Conservation (phyloP, 2,329 filamentous ascomycete genomes). For the Fusarium ramigenum region DNA sequence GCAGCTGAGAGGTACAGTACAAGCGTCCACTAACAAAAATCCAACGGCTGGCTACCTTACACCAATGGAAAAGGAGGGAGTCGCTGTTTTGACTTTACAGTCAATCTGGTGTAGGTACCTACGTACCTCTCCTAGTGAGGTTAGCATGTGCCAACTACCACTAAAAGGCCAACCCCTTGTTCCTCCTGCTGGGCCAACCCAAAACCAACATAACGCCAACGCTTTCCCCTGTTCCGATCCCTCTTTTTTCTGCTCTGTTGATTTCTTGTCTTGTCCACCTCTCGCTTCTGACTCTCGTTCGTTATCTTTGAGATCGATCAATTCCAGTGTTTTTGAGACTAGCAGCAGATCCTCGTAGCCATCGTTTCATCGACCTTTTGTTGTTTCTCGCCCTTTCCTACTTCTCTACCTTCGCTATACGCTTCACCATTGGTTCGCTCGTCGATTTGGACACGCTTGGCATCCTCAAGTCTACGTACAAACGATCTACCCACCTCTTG, state of each 20-base stretch:
- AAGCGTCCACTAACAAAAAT: conserved; percentile 6
- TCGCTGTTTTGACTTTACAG: conserved; percentile 17
- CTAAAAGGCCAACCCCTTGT: conserved; percentile 20
- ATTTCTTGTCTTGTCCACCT: conserved; percentile 25
- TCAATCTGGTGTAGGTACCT: conserved; percentile 9
- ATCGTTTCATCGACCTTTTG: conserved; percentile 13
- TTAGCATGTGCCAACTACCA: background rate
- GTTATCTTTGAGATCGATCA: conserved; percentile 14
- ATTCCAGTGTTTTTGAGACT: conserved; percentile 13
- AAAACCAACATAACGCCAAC: conserved; percentile 32
- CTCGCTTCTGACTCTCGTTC: conserved; percentile 22
- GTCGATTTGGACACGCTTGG: conserved; percentile 15
- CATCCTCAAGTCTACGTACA: conserved; percentile 1
- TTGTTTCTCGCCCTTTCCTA: conserved; percentile 27
- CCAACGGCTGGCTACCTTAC: background rate
- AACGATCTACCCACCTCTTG: background rate
- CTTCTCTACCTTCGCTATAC: conserved; percentile 28
- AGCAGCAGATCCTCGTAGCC: conserved; percentile 3
- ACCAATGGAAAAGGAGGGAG: conserved; percentile 5
- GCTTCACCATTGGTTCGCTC: conserved; percentile 10
- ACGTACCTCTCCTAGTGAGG: conserved; percentile 14
- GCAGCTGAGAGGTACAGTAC: background rate
- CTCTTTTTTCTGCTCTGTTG: conserved; percentile 25
- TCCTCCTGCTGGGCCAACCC: conserved; percentile 33
- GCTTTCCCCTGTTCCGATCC: conserved; percentile 26